Evolutionary conservation across 169 alveolate species (phyloP).

Genomic region (Plasmodium gallinaceum): DNA sequence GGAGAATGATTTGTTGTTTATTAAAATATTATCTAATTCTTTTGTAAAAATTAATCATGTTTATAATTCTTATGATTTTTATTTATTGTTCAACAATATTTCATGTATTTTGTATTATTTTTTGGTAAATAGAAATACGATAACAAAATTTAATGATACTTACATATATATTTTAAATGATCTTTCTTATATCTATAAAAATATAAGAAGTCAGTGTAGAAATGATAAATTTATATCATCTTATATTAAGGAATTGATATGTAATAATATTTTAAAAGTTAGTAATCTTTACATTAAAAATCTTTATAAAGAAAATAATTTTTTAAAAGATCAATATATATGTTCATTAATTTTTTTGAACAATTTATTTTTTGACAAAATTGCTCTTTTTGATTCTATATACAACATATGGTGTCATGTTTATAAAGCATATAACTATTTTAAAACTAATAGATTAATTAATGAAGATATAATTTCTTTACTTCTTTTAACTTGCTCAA

Average conservation of each 20-base stretch:
- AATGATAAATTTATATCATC: slow-evolving; percentile 2
- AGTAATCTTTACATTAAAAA: slow-evolving; percentile 38
- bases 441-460: slow-evolving; percentile 35
- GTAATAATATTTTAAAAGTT: slow-evolving; percentile 51
- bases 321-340: slow-evolving; percentile 48
- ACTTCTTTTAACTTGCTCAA: slow-evolving; percentile 60
- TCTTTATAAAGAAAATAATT: slow-evolving; percentile 47
- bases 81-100: slow-evolving; percentile 43
- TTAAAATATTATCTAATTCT: slow-evolving; percentile 64
- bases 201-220: slow-evolving; percentile 31
- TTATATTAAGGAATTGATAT: slow-evolving; percentile 31
- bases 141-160: slow-evolving; percentile 45
- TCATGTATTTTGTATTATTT: slow-evolving; percentile 69
- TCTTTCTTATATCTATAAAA: slow-evolving; percentile 59
- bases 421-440: slow-evolving; percentile 58
- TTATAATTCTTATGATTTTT: slow-evolving; percentile 65
- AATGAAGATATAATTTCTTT: slow-evolving; percentile 62
- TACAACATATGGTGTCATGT: slow-evolving; percentile 47
- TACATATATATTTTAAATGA: slow-evolving; percentile 65
- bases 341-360: slow-evolving; percentile 63
- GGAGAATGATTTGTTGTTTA: slow-evolving; percentile 51
- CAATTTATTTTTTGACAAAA: slow-evolving; percentile 59
- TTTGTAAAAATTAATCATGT: slow-evolving; percentile 42
- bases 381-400: slow-evolving; percentile 56
- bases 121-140: slow-evolving; percentile 39